These are phyloP conservation scores for Senecio squalidus DNA, from an alignment of 140 eudicot genomes.

Conservation along the genomic window DNA sequence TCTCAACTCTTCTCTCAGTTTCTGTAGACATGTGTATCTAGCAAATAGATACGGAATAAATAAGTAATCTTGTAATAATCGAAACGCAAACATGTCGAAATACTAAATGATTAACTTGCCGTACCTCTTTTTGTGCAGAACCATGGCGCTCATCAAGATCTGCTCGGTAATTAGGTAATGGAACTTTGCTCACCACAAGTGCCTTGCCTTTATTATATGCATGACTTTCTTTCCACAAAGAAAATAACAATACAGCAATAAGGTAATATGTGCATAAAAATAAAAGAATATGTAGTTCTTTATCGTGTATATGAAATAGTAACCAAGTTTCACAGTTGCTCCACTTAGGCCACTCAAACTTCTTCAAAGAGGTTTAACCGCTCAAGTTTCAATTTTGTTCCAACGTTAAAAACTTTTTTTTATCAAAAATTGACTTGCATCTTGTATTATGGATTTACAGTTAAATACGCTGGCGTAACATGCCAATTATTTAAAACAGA, in stretches of 20 bases:
- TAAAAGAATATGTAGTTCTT: neutral
- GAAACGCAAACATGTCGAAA: neutral
- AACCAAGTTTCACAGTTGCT: too few species aligned
- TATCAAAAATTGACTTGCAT: too few species aligned
- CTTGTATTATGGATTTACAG: too few species aligned
- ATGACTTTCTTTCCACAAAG: conserved; percentile 81
- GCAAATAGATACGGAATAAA: conserved; percentile 6
- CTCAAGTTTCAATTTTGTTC: too few species aligned
- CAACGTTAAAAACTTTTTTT: too few species aligned
- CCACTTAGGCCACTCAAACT: too few species aligned
- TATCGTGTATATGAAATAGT: too few species aligned
- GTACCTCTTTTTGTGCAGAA: conserved; percentile 84
- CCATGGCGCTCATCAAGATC: conserved; percentile 97
- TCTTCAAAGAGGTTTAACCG: too few species aligned
- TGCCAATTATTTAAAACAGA: too few species aligned
- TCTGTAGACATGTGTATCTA: conserved; percentile 88
- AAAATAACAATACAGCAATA: conserved; percentile 19
- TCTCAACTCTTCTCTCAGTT: conserved; percentile 75
- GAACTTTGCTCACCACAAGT: conserved; percentile 90
- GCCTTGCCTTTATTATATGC: conserved; percentile 91
- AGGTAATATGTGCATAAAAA: conserved; percentile 3
- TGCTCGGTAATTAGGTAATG: conserved; percentile 82
- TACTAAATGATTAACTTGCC: neutral
- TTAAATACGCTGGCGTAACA: too few species aligned
- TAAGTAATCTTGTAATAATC: neutral